Base-by-base conservation (phyloP, 805 yeast species). In the Myxozyma mucilagina region DNA sequence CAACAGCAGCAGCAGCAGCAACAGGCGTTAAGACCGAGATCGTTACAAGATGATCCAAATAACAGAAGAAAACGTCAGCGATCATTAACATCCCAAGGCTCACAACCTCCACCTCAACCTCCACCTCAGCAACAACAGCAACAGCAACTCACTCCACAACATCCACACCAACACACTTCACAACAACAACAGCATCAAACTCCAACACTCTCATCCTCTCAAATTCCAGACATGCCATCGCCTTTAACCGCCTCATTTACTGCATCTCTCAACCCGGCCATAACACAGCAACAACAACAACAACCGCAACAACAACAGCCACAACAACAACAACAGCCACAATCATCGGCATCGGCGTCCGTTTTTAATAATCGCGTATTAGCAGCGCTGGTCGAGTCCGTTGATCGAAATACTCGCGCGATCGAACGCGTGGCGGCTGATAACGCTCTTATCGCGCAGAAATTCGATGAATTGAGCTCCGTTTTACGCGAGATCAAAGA, bases 401-500 rank as follows among this genome's bases (percentile, higher is more conserved):
- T 57, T 16, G 65, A 61, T 13, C 56, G 62, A n/a, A 61, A 57
- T 16, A 50, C 65, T 8, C 44, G 52, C 11, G 58, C 61, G 4
- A 47, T 52, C 14, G 64, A 56, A 38, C 51, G 57, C 31, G 47
- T 48, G 35, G 52, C 53, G 20, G 44, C 52, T 6, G 50, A 47
- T 9, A 47, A 53, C 18, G 57, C 55, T 10, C 31, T 24, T 11
- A 44, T 59, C 18, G 55, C 49, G 29, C 55, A 55, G 24, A 57
- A 53, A 24, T 42, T 57, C 10, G 64, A 61, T 38, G 59, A 54
- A 24, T 18, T 61, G 8, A 41, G 18, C 9, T 34, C 41, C 9
- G 56, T 48, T 16, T 13, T 59, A 35, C 51, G 47, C 38, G 59
- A 53, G 18, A 42, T 59, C 14, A 47, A 53, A 43, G 58, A 59